Evolutionary conservation across 2,329 filamentous ascomycete genomes (phyloP).

Genomic region (Penicillium sp.): DNA sequence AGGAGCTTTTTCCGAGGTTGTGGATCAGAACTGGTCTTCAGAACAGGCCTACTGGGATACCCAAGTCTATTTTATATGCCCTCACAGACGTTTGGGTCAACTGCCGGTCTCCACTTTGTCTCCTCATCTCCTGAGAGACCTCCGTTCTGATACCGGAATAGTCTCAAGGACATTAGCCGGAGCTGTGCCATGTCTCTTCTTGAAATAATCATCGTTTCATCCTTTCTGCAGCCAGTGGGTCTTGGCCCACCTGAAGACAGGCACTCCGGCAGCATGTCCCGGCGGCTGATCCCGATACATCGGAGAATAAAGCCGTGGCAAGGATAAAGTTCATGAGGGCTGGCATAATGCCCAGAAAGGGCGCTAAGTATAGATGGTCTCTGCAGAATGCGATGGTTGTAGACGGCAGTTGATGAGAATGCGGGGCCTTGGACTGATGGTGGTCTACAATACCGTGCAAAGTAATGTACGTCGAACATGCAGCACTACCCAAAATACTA

Average conservation of each 20-base stretch:
- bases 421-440: constrained; percentile 26
- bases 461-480: neutral
- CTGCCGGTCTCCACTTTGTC: constrained; percentile 7
- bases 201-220: constrained; percentile 6
- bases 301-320: neutral
- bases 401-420: constrained; percentile 4
- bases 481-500: neutral
- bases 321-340: neutral
- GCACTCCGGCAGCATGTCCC: neutral
- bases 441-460: neutral
- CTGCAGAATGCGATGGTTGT: neutral
- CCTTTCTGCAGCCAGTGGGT: constrained; percentile 1
- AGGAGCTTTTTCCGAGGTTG: neutral
- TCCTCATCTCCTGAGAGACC: neutral
- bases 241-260: constrained; percentile 1
- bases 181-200: neutral
- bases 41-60: neutral
- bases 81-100: neutral
- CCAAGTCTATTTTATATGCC: neutral
- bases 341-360: neutral
- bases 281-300: neutral
- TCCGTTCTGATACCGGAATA: constrained; percentile 20
- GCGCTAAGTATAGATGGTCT: constrained; percentile 1
- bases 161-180: constrained; percentile 11
- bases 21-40: neutral